phyloP scores from a whole-genome alignment of 345 rosid species.

The Populus alba region DNA sequence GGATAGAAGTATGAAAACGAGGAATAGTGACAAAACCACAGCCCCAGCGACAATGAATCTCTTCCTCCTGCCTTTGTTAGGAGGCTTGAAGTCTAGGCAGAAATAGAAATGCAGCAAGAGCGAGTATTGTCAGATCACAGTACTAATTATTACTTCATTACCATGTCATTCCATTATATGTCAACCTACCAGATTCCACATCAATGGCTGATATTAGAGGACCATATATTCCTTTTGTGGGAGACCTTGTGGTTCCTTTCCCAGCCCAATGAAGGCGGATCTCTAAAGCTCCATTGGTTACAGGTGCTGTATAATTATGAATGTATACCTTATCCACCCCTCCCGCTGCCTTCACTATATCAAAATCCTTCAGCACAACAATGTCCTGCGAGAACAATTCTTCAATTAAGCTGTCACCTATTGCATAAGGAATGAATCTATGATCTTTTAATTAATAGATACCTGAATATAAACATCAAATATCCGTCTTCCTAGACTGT shows the following conservation, averaged over 20 bases:
- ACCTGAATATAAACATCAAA: constrained; percentile 67
- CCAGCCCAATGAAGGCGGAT: constrained; percentile 22
- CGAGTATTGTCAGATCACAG: not conserved
- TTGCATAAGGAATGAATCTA: not conserved
- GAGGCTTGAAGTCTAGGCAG: not conserved
- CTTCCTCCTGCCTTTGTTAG: no score
- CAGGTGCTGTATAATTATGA: not conserved
- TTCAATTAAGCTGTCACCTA: not conserved
- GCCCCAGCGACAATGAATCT: not conserved
- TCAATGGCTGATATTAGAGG: constrained; percentile 26
- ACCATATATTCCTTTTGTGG: constrained; percentile 16
- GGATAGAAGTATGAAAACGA: constrained; percentile 9
- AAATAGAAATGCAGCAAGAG: no score
- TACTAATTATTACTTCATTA: no score
- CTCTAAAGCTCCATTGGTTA: constrained; percentile 16
- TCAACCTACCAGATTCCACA: constrained; percentile 11
- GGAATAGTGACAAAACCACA: constrained; percentile 13
- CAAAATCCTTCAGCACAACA: constrained; percentile 16
- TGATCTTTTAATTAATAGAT: not conserved
- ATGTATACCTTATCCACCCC: constrained; percentile 7
- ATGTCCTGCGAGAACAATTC: constrained; percentile 14
- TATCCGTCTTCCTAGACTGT: constrained; percentile 54
- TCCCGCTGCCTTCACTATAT: not conserved
- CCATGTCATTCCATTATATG: no score
- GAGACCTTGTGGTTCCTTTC: constrained; percentile 25